A percentile compares a stretch with the other conserved stretches of the same genome.
Conservation (phyloP, 768 basidiomycete species). For the Podaxis sp. region DNA sequence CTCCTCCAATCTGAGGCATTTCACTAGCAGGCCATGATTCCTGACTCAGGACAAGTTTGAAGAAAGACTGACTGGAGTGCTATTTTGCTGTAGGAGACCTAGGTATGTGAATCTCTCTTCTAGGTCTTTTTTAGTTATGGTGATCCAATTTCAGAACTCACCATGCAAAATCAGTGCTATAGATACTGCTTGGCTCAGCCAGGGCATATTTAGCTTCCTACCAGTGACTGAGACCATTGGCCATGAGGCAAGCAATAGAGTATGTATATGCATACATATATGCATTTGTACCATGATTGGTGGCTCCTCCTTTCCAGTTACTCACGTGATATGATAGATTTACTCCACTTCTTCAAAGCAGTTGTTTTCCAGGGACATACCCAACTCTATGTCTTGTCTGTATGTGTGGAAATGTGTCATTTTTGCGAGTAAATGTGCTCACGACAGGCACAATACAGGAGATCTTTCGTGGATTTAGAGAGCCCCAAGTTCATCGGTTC, state of each 20-base stretch:
- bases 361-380: too few species aligned
- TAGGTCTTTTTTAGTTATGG: neutral
- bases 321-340: too few species aligned
- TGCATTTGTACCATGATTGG: too few species aligned
- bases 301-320: too few species aligned
- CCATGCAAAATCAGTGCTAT: slow-evolving; percentile 53
- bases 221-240: neutral
- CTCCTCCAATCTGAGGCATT: neutral
- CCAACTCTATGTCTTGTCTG: too few species aligned
- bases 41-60: slow-evolving; percentile 56
- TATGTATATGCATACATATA: too few species aligned
- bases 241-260: neutral
- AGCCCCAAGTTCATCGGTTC: too few species aligned
- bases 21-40: neutral
- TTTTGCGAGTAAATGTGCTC: too few species aligned
- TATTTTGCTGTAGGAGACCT: slow-evolving; percentile 72
- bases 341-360: too few species aligned
- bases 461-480: too few species aligned
- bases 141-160: slow-evolving; percentile 38
- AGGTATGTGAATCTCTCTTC: slow-evolving; percentile 28
- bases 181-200: slow-evolving; percentile 29
- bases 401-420: too few species aligned
- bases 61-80: slow-evolving; percentile 61
- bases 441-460: too few species aligned
- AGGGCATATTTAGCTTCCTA: neutral